A percentile compares a stretch with the other conserved stretches of the same genome.
Evolutionary conservation across 2,329 filamentous ascomycete genomes (phyloP).

Genomic region (Nothopassalora personata): DNA sequence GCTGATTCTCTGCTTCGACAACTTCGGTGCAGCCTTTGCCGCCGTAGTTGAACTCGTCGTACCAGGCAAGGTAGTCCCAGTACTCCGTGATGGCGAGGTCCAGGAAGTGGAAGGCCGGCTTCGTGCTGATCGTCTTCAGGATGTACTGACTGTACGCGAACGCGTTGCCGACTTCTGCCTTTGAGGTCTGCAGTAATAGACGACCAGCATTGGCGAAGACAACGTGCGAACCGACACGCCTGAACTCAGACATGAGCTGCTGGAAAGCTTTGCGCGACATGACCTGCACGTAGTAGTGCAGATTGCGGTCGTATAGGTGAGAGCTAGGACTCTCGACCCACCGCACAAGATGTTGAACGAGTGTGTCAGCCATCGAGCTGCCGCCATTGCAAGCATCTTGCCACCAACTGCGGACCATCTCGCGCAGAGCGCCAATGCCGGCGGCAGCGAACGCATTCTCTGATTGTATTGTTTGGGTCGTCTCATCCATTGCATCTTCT

Average conservation of each 20-base stretch:
- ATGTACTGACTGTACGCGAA: conserved; percentile 98
- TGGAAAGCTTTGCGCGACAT: conserved; percentile 97
- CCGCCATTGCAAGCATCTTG: conserved; percentile 72
- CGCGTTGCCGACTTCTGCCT: conserved; percentile 92
- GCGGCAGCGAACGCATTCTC: conserved; percentile 92
- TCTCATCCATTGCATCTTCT: conserved; percentile 57
- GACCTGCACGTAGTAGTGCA: conserved; percentile 98
- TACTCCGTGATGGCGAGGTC: conserved; percentile 97
- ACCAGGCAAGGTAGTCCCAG: conserved; percentile 99
- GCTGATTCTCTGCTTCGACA: conserved; percentile 67
- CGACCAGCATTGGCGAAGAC: conserved; percentile 91
- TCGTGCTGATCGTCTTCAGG: conserved; percentile 91
- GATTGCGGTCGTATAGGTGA: conserved; percentile 86
- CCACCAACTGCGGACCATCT: conserved; percentile 99
- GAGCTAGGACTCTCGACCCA: conserved; percentile 95
- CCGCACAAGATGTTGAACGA: conserved; percentile 93
- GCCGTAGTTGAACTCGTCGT: conserved; percentile 98
- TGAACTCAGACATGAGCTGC: conserved; percentile 94
- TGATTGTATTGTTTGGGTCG: conserved; percentile 66
- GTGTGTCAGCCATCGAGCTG: conserved; percentile 90
- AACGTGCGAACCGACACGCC: conserved; percentile 87
- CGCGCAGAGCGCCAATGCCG: conserved; percentile 80
- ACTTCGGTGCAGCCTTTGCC: conserved; percentile 86
- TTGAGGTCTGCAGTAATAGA: conserved; percentile 88
- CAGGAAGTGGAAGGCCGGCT: conserved; percentile 93